Conservation (phyloP, 148 eudicot species). For the Spergularia marina region DNA sequence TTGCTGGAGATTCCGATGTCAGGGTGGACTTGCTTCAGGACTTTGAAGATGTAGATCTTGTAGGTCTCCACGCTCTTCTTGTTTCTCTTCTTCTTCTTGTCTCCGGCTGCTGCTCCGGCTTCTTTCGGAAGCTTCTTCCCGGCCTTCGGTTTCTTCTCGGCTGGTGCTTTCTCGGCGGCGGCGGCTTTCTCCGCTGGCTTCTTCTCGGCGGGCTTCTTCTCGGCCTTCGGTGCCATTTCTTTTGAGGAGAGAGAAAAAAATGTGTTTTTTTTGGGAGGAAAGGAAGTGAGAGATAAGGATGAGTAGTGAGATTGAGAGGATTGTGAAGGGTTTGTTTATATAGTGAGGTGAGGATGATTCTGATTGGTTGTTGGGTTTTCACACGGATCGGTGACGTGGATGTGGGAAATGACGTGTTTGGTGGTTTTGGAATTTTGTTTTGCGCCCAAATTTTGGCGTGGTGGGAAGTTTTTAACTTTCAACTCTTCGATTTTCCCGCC, state of each 20-base stretch:
- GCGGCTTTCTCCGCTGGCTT: conserved; percentile 36
- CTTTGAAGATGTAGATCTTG: conserved; percentile 60
- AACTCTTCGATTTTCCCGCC: too few species aligned
- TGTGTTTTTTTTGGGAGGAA: neutral
- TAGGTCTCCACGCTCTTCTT: conserved; percentile 54
- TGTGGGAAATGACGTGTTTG: too few species aligned
- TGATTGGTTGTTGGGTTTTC: too few species aligned
- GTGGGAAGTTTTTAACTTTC: too few species aligned
- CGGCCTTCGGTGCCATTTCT: conserved; percentile 45
- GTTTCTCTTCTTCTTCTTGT: conserved; percentile 52
- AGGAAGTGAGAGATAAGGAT: too few species aligned
- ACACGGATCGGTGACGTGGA: too few species aligned
- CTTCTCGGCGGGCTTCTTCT: conserved; percentile 46
- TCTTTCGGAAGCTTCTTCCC: conserved; percentile 45
- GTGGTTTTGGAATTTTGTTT: too few species aligned
- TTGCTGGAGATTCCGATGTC: conserved; percentile 55
- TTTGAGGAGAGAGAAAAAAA: neutral
- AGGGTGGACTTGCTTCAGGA: conserved; percentile 51
- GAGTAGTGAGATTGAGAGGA: too few species aligned
- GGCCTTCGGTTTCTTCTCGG: conserved; percentile 51
- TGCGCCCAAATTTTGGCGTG: too few species aligned
- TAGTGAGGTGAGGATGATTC: too few species aligned
- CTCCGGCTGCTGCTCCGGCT: conserved; percentile 38
- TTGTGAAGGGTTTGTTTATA: too few species aligned
- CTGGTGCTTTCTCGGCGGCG: conserved; percentile 37